Conservation (phyloP, 208 protist species). For the Borovskyia barvae region DNA sequence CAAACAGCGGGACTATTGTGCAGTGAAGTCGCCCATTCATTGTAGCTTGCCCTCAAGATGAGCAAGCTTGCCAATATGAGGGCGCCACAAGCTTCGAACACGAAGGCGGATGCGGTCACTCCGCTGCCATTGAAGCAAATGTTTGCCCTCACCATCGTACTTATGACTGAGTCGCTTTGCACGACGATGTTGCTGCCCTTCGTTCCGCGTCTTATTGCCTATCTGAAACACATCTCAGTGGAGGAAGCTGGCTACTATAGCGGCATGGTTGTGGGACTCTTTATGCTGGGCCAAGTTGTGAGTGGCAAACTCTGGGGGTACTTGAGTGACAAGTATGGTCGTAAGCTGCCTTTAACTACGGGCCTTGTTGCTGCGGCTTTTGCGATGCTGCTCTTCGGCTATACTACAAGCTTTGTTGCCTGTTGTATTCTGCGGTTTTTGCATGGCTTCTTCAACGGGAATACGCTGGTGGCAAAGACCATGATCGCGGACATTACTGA, state of each 20-base stretch:
- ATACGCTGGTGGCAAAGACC: constrained; percentile 66
- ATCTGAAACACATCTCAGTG: constrained; percentile 26
- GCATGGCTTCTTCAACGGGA: constrained; percentile 73
- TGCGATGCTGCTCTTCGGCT: constrained; percentile 67
- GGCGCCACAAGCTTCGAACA: too few species aligned
- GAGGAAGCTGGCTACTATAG: constrained; percentile 58
- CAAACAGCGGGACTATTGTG: too few species aligned
- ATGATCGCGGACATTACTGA: constrained; percentile 77
- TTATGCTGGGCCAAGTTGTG: constrained; percentile 65
- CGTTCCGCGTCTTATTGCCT: constrained; percentile 51
- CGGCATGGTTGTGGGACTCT: constrained; percentile 48
- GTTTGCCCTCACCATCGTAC: constrained; percentile 55
- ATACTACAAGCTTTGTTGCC: constrained; percentile 45
- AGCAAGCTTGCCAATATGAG: too few species aligned
- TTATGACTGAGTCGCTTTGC: constrained; percentile 62
- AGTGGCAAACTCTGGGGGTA: constrained; percentile 51
- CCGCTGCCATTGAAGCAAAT: constrained; percentile 63
- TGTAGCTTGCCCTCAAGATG: too few species aligned
- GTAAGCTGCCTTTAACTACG: constrained; percentile 40
- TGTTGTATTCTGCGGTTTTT: constrained; percentile 54
- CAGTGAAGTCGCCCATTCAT: too few species aligned
- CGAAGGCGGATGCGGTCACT: too few species aligned
- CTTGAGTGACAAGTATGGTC: constrained; percentile 64
- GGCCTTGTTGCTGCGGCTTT: constrained; percentile 58
- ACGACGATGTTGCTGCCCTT: constrained; percentile 72